Evolutionary conservation across 2,329 filamentous ascomycete species (phyloP), one percentile per base, ranked within the genome.

Genomic region (Helminthosporium solani): DNA sequence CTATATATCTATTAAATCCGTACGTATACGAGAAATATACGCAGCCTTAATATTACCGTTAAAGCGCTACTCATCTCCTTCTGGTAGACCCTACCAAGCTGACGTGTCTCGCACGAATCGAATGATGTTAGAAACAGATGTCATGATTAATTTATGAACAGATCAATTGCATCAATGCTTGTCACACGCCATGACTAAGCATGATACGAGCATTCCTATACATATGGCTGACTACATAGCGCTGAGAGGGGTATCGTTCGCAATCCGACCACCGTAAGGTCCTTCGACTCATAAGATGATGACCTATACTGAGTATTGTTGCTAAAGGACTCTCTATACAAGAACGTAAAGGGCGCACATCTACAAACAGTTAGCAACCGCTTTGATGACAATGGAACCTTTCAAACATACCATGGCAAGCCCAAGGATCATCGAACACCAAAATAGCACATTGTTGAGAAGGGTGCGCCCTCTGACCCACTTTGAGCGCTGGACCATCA

Each of bases 371-470:
- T 63, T 35, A 66, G 56, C 47, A 38, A 20, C 15, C 16, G 20
- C 11, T 25, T 40, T 9, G 33, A 18, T n/a, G 15, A 2, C 14
- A 19, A 30, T 4, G 30, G 1, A 3, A 15, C 7, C 19, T 20
- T 20, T 12, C 36, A n/a, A n/a, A 75, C 84, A 70, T 74, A 91
- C 87, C 80, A 92, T 74, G 51, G 87, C 88, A 49, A 95, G 72
- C 0, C 91, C 91, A 40, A 94, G 65, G 56, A 96, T 90, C 88
- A 96, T 96, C 19, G 86, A 90, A 62, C 83, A 85, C 91, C 91
- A 96, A 66, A 96, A 96, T 51, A 88, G 85, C 2, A 80, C 77
- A 64, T 96, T 68, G 50, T 68, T 96, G 47, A 96, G 75, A 23
- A 91, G 85, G 65, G 84, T 84, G 57, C 83, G 82, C 16, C 85